Conservation (phyloP, 768 basidiomycete genomes). For the Boletus huronensis region DNA sequence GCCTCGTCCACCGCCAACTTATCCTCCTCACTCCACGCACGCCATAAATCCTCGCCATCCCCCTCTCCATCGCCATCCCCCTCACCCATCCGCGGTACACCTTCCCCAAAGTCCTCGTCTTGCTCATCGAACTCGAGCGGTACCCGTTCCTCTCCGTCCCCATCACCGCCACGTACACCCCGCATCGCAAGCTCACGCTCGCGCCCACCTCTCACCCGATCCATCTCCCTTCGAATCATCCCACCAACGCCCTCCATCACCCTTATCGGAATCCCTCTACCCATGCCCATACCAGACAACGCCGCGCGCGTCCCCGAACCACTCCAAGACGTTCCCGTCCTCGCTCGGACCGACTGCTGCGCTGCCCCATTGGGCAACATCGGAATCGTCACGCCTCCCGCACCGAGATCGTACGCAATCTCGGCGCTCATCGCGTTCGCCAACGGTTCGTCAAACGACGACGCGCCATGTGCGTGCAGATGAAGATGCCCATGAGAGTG, state of each 20-base stretch:
- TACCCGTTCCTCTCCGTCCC: conserved; percentile 19
- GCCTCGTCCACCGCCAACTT: conserved; percentile 30
- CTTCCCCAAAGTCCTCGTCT: conserved; percentile 55
- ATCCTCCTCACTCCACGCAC: conserved; percentile 29
- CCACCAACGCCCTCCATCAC: conserved; percentile 59
- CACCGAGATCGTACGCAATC: conserved; percentile 46
- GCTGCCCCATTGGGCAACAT: conserved; percentile 74
- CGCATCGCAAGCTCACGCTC: neutral
- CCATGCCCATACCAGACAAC: conserved; percentile 18
- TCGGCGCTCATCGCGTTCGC: conserved; percentile 67
- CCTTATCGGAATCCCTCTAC: conserved; percentile 47
- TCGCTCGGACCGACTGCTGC: conserved; percentile 7
- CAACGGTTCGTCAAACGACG: conserved; percentile 68
- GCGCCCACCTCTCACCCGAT: conserved; percentile 12
- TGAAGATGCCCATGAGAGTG: conserved; percentile 27
- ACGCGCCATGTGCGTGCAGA: conserved; percentile 42
- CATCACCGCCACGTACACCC: neutral
- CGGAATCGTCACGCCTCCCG: conserved; percentile 47
- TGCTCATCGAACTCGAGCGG: conserved; percentile 63
- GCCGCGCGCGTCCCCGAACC: conserved; percentile 12
- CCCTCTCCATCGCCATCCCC: neutral
- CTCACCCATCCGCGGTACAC: neutral
- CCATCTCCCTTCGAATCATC: conserved; percentile 51
- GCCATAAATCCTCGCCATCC: conserved; percentile 23
- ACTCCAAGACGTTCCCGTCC: conserved; percentile 14